Conservation (phyloP, 106 monocot genomes). For the Apostasia shenzhenica region DNA sequence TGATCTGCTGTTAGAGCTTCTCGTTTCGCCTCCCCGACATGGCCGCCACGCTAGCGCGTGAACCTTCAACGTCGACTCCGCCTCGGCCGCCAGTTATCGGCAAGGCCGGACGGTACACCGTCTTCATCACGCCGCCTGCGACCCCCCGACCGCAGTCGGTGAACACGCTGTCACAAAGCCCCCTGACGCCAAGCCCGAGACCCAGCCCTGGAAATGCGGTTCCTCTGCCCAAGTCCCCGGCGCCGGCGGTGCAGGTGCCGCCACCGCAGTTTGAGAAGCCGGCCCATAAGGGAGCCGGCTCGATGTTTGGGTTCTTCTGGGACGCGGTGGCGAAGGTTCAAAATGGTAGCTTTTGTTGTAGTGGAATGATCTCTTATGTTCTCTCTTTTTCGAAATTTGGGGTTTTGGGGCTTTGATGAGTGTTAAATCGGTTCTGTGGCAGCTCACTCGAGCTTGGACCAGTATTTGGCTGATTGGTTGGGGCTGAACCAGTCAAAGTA, state of each 20-base stretch:
- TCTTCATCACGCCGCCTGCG: conserved; percentile 81
- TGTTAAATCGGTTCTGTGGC: conserved; percentile 7
- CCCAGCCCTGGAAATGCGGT: not conserved
- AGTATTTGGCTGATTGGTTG: conserved; percentile 79
- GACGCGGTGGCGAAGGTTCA: conserved; percentile 64
- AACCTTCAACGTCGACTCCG: conserved; percentile 14
- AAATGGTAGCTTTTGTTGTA: conserved; percentile 48
- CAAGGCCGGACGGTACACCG: conserved; percentile 65
- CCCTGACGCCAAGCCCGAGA: conserved; percentile 12
- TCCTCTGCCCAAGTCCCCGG: not conserved
- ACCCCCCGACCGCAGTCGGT: conserved; percentile 24
- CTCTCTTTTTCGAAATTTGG: conserved; percentile 1
- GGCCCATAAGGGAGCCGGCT: conserved; percentile 8
- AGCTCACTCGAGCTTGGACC: conserved; percentile 88
- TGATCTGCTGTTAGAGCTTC: not conserved
- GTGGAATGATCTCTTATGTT: not conserved
- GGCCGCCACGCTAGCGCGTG: conserved; percentile 24
- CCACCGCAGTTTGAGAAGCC: conserved; percentile 51
- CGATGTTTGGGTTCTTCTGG: conserved; percentile 61
- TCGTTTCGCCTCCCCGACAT: conserved; percentile 12
- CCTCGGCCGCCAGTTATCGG: conserved; percentile 75
- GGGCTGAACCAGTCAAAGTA: conserved; percentile 90
- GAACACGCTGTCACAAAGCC: conserved; percentile 4
- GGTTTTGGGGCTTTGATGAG: conserved; percentile 1
- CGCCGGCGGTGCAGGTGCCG: conserved; percentile 59